Conservation (phyloP, 192 early-diverging fungal genomes). For the Coemansia sp. region DNA sequence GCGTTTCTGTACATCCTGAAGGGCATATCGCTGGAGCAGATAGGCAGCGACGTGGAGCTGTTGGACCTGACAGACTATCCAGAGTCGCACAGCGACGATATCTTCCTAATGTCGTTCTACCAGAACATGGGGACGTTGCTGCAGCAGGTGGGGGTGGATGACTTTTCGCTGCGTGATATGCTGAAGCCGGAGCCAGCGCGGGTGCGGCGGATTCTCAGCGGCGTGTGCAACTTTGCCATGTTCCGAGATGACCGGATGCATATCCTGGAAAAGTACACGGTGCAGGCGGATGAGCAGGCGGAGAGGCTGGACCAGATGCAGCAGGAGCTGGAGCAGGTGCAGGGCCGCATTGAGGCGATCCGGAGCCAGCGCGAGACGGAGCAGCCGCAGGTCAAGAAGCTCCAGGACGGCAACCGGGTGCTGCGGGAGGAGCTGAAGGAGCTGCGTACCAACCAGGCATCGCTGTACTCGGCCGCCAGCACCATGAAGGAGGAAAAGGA, state of each 20-base stretch:
- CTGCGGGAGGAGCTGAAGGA: slow-evolving; percentile 55
- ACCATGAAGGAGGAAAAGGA: slow-evolving; percentile 50
- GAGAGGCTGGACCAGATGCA: slow-evolving; percentile 39
- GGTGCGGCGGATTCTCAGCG: slow-evolving; percentile 67
- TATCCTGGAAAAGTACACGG: slow-evolving; percentile 57
- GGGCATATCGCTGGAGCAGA: slow-evolving; percentile 55
- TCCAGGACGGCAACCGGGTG: slow-evolving; percentile 49
- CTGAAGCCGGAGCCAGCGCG: slow-evolving; percentile 67
- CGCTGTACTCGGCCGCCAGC: slow-evolving; percentile 37
- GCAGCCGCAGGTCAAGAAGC: slow-evolving; percentile 44
- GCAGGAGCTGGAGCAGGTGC: slow-evolving; percentile 52
- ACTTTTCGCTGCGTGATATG: slow-evolving; percentile 74
- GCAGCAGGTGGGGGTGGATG: slow-evolving; percentile 62
- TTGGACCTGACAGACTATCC: slow-evolving; percentile 44
- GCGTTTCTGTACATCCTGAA: slow-evolving; percentile 63
- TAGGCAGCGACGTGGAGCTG: slow-evolving; percentile 30
- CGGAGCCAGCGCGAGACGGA: slow-evolving; percentile 50
- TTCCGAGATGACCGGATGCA: slow-evolving; percentile 75
- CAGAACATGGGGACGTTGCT: slow-evolving; percentile 62
- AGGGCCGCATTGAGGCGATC: slow-evolving; percentile 52
- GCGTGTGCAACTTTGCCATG: slow-evolving; percentile 85
- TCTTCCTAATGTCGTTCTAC: slow-evolving; percentile 59
- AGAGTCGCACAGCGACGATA: slow-evolving; percentile 60
- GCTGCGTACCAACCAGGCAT: slow-evolving; percentile 38
- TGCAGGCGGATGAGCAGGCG: slow-evolving; percentile 50